Evolutionary conservation across 2,329 filamentous ascomycete species (phyloP).

Genomic region (Polytolypa hystricis): DNA sequence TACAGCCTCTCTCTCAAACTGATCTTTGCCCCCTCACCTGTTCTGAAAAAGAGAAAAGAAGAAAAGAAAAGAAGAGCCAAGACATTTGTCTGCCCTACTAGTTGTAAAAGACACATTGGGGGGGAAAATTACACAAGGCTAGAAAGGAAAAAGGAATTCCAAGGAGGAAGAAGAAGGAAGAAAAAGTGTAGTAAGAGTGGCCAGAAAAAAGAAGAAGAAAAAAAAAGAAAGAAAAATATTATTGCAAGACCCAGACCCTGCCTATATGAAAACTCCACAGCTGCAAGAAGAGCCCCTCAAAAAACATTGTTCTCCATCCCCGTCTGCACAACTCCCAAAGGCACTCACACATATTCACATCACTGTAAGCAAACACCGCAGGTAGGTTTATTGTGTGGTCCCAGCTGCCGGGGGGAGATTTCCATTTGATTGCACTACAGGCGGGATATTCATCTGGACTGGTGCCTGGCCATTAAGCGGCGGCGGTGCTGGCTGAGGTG

Average conservation of each 20-base stretch:
- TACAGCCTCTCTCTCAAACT: neutral
- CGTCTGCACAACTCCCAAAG: too few relatives aligned
- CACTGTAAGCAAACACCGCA: too few relatives aligned
- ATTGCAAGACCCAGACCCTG: conserved; percentile 1
- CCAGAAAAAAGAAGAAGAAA: conserved; percentile 5
- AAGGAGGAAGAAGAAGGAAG: conserved; percentile 7
- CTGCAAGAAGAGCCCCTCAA: too few relatives aligned
- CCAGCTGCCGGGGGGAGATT: too few relatives aligned
- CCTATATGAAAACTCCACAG: too few relatives aligned
- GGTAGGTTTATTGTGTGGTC: too few relatives aligned
- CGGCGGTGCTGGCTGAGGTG: conserved; percentile 19
- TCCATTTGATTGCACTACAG: too few relatives aligned
- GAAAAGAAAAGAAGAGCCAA: too few relatives aligned
- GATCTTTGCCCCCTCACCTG: neutral
- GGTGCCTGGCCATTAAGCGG: conserved; percentile 6
- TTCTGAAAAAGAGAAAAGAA: conserved; percentile 7
- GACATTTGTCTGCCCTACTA: conserved; percentile 11
- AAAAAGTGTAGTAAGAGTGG: conserved; percentile 12
- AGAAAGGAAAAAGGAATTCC: conserved; percentile 9
- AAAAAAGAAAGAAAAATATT: conserved; percentile 1
- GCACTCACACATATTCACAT: too few relatives aligned
- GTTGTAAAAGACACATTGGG: neutral
- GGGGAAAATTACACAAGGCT: conserved; percentile 2
- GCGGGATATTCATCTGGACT: conserved; percentile 5
- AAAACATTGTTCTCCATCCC: too few relatives aligned